Evolutionary conservation across 2,329 filamentous ascomycete genomes (phyloP).

Genomic region (Fusarium sp.): DNA sequence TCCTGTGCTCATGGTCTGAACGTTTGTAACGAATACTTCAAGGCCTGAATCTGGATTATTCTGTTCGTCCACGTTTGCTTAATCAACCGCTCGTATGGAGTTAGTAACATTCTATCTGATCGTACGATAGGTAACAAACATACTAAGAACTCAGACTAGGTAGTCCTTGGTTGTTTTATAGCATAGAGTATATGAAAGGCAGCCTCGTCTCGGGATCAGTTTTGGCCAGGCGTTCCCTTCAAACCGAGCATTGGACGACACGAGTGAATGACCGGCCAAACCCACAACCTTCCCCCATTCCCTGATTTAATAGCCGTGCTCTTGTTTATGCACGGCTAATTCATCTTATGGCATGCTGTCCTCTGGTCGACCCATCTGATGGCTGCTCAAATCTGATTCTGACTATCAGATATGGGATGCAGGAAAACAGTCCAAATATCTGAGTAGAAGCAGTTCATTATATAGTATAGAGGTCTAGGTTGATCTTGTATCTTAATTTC

Average conservation of each 20-base stretch:
- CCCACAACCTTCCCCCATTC: not conserved
- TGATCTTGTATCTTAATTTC: not conserved
- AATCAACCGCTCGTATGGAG: not conserved
- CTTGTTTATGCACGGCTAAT: constrained; percentile 3
- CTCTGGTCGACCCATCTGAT: constrained; percentile 14
- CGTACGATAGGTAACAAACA: not conserved
- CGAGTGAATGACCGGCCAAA: not conserved
- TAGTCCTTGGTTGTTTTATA: not conserved
- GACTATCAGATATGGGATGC: constrained; percentile 12
- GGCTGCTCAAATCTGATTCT: constrained; percentile 33
- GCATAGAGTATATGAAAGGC: not conserved
- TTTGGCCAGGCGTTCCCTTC: not conserved
- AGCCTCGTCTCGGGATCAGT: not conserved
- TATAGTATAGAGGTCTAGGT: not conserved
- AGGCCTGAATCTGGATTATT: too few species aligned
- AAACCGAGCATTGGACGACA: too few species aligned
- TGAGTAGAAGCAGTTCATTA: not conserved
- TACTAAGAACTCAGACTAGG: not conserved
- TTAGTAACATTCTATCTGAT: not conserved
- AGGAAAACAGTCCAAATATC: not conserved
- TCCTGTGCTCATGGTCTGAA: not conserved
- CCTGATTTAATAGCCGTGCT: constrained; percentile 1
- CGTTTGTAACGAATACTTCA: not conserved
- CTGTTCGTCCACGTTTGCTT: not conserved
- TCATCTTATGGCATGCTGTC: constrained; percentile 27